These are phyloP conservation scores for Spizellomyces punctatus DNA, from an alignment of 192 early-diverging fungal species.

Conservation along the genomic window DNA sequence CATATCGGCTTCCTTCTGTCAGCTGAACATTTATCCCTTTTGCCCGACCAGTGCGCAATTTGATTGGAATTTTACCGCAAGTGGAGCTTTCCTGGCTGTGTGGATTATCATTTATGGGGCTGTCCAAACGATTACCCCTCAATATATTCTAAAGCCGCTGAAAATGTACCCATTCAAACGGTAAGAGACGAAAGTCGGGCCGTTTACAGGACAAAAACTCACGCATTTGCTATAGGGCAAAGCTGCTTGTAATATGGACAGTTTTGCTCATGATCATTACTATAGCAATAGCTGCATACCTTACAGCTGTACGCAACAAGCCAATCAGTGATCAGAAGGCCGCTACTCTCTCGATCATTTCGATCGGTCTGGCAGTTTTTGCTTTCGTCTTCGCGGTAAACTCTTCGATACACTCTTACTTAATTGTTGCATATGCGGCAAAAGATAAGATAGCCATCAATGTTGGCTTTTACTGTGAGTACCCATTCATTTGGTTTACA, in stretches of 20 bases:
- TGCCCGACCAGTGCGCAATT: slow-evolving; percentile 8
- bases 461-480: slow-evolving; percentile 44
- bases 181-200: neutral
- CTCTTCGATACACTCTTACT: slow-evolving; percentile 40
- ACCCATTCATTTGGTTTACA: neutral
- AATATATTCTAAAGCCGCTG: slow-evolving; percentile 32
- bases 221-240: slow-evolving; percentile 4
- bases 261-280: slow-evolving; percentile 21
- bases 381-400: slow-evolving; percentile 40
- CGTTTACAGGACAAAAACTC: neutral
- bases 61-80: slow-evolving; percentile 41
- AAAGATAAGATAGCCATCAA: slow-evolving; percentile 43
- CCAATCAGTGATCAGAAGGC: neutral
- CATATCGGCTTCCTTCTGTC: too few relatives aligned
- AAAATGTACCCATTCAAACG: slow-evolving; percentile 23
- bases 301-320: slow-evolving; percentile 12
- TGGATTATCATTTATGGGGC: slow-evolving; percentile 52
- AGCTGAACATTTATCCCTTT: too few relatives aligned
- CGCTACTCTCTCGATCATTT: neutral
- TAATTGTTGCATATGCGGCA: slow-evolving; percentile 41
- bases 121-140: slow-evolving; percentile 46
- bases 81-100: slow-evolving; percentile 41
- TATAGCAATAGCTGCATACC: slow-evolving; percentile 11
- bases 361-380: slow-evolving; percentile 26
- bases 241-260: slow-evolving; percentile 33